phyloP scores from a whole-genome alignment of 805 yeast species.

The Kuraishia capsulata region DNA sequence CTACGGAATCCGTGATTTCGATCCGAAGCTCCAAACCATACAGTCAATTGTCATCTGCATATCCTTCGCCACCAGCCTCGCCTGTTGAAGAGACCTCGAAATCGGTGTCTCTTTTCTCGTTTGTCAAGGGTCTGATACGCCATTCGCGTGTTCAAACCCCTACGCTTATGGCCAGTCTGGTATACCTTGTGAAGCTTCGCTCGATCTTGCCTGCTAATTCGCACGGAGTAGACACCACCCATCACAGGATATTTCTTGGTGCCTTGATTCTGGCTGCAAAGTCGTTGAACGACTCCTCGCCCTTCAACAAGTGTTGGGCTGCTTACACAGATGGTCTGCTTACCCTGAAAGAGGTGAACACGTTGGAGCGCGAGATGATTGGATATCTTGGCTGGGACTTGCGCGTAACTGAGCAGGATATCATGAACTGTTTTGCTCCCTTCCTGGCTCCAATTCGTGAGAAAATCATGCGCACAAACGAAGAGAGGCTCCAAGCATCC shows the following conservation, averaged over 20 bases:
- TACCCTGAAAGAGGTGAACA: conserved; percentile 69
- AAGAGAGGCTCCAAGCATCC: conserved; percentile 4
- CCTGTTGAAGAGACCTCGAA: conserved; percentile 20
- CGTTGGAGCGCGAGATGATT: conserved; percentile 84
- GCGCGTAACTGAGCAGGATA: conserved; percentile 59
- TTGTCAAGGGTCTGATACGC: conserved; percentile 64
- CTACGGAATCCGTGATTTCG: conserved; percentile 48
- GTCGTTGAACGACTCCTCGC: conserved; percentile 86
- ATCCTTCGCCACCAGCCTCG: conserved; percentile 31
- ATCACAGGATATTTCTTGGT: conserved; percentile 88
- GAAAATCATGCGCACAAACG: conserved; percentile 20
- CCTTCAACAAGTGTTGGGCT: conserved; percentile 95
- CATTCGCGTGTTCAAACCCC: conserved; percentile 92
- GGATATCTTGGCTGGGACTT: conserved; percentile 82
- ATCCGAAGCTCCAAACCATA: conserved; percentile 24
- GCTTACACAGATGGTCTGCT: conserved; percentile 83
- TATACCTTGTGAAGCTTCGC: conserved; percentile 72
- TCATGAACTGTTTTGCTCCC: conserved; percentile 59
- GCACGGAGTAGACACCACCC: conserved; percentile 84
- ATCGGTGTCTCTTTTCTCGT: conserved; percentile 41
- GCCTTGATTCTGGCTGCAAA: conserved; percentile 88
- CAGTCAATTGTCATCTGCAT: conserved; percentile 16
- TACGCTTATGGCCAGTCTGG: conserved; percentile 86
- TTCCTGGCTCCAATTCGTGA: conserved; percentile 69
- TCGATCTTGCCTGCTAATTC: conserved; percentile 78